A percentile compares a stretch with the other conserved stretches of the same genome.
phyloP scores from a whole-genome alignment of 768 basidiomycete species.

The Porpolomopsis calyptriformis region DNA sequence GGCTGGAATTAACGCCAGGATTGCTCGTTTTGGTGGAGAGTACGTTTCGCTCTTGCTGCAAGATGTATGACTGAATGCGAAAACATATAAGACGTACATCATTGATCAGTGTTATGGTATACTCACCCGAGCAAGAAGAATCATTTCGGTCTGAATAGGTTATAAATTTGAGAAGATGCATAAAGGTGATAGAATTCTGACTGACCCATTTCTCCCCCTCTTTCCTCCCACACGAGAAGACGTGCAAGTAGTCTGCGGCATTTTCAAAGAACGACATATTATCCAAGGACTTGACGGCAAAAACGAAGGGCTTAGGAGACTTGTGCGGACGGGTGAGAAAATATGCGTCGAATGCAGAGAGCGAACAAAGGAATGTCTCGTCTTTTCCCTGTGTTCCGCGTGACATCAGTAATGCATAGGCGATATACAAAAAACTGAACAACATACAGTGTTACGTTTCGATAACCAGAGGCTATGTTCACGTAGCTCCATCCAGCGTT shows the following conservation, averaged over 20 bases:
- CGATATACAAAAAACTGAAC: constrained; percentile 6
- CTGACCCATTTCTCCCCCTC: constrained; percentile 56
- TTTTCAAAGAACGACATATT: constrained; percentile 81
- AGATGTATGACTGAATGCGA: constrained; percentile 60
- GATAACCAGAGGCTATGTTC: constrained; percentile 82
- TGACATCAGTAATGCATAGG: not conserved
- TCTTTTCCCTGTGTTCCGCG: constrained; percentile 61
- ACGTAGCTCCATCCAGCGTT: constrained; percentile 79
- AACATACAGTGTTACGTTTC: constrained; percentile 76
- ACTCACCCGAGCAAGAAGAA: constrained; percentile 75
- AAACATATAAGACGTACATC: constrained; percentile 4
- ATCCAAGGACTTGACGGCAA: constrained; percentile 84
- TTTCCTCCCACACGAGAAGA: constrained; percentile 66
- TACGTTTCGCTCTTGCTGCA: constrained; percentile 70
- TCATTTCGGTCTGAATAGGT: constrained; percentile 46
- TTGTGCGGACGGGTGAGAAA: constrained; percentile 64
- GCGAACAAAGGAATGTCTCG: constrained; percentile 66
- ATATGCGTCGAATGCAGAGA: constrained; percentile 87
- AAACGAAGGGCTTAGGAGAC: constrained; percentile 75
- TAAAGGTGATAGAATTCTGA: not conserved
- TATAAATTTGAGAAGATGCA: not conserved
- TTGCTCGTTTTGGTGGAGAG: constrained; percentile 36
- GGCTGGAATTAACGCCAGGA: constrained; percentile 17
- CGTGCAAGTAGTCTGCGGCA: constrained; percentile 76
- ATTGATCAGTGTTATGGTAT: constrained; percentile 1